A percentile compares a stretch with the other conserved stretches of the same genome.
These are phyloP conservation scores for Saccharomyces eubayanus DNA, from an alignment of 805 yeast species.

Conservation along the genomic window DNA sequence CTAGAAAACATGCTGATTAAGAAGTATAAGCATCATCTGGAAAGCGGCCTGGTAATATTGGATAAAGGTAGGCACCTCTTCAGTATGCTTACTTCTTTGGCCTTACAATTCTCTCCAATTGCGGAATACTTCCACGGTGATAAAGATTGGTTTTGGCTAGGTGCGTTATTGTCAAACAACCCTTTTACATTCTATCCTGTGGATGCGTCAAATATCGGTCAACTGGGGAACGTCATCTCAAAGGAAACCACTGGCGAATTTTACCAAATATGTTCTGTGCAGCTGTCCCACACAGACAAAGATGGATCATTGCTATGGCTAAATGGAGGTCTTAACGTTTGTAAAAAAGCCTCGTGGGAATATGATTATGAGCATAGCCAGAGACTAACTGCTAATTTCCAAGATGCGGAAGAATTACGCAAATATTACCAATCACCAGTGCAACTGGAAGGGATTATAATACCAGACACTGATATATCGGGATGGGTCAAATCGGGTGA, in stretches of 20 bases:
- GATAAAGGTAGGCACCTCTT: slow-evolving; percentile 22
- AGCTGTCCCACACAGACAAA: slow-evolving; percentile 22
- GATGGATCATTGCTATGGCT: slow-evolving; percentile 24
- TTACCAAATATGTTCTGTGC: slow-evolving; percentile 25
- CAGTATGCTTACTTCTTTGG: slow-evolving; percentile 16
- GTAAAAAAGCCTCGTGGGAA: slow-evolving; percentile 13
- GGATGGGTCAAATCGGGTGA: neutral
- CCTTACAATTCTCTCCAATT: slow-evolving; percentile 12
- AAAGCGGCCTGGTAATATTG: slow-evolving; percentile 33
- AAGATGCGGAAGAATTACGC: slow-evolving; percentile 7
- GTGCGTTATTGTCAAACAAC: slow-evolving; percentile 21
- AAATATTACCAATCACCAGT: slow-evolving; percentile 19
- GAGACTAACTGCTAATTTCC: slow-evolving; percentile 17
- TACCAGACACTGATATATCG: slow-evolving; percentile 14
- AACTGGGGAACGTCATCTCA: slow-evolving; percentile 3
- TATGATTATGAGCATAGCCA: slow-evolving; percentile 10
- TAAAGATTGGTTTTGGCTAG: slow-evolving; percentile 31
- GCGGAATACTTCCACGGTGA: slow-evolving; percentile 20
- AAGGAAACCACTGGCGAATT: slow-evolving; percentile 4
- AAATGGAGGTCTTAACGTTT: slow-evolving; percentile 27
- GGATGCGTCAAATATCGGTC: slow-evolving; percentile 22
- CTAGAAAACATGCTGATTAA: slow-evolving; percentile 4
- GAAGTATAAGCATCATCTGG: slow-evolving; percentile 26
- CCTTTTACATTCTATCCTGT: slow-evolving; percentile 17
- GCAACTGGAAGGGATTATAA: slow-evolving; percentile 18